Evolutionary conservation across 116 monocot species (phyloP).

Genomic region (Phalaenopsis hybrid): DNA sequence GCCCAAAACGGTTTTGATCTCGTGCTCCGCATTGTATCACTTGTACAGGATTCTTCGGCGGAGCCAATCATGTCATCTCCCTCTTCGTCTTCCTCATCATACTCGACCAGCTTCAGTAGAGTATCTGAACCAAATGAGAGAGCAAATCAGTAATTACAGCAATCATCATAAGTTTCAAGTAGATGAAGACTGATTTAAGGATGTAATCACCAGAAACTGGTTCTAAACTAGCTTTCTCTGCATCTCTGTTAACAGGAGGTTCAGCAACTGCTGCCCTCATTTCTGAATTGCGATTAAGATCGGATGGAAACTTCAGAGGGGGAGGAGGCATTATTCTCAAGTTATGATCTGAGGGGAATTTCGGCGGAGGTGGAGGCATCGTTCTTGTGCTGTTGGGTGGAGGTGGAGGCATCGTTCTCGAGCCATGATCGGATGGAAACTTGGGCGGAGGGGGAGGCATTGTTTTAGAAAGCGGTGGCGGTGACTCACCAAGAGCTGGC

Average conservation of each 20-base stretch:
- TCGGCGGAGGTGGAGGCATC: conserved; percentile 24
- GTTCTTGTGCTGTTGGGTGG: conserved; percentile 22
- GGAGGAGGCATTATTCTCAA: conserved; percentile 7
- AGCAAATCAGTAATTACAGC: background rate
- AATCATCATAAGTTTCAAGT: background rate
- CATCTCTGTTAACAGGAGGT: background rate
- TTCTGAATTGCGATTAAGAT: background rate
- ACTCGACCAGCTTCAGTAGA: conserved; percentile 74
- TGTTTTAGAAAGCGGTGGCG: conserved; percentile 18
- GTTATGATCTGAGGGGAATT: background rate
- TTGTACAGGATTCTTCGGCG: conserved; percentile 13
- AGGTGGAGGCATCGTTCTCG: conserved; percentile 7
- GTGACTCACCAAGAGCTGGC: conserved; percentile 25
- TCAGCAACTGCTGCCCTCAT: conserved; percentile 1
- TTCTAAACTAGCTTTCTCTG: conserved; percentile 13
- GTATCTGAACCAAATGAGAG: conserved; percentile 36
- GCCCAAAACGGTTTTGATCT: conserved; percentile 68
- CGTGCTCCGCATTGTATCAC: conserved; percentile 11
- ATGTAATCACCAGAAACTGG: conserved; percentile 30
- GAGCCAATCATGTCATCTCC: conserved; percentile 37
- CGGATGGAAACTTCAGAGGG: conserved; percentile 27
- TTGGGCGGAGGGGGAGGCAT: conserved; percentile 26
- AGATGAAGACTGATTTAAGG: background rate
- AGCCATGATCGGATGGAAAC: background rate
- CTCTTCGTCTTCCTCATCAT: conserved; percentile 78